A percentile compares a stretch with the other conserved stretches of the same genome.
These are phyloP conservation scores for Eucalyptus guilfoylei DNA, from an alignment of 345 rosid genomes.

Conservation along the genomic window DNA sequence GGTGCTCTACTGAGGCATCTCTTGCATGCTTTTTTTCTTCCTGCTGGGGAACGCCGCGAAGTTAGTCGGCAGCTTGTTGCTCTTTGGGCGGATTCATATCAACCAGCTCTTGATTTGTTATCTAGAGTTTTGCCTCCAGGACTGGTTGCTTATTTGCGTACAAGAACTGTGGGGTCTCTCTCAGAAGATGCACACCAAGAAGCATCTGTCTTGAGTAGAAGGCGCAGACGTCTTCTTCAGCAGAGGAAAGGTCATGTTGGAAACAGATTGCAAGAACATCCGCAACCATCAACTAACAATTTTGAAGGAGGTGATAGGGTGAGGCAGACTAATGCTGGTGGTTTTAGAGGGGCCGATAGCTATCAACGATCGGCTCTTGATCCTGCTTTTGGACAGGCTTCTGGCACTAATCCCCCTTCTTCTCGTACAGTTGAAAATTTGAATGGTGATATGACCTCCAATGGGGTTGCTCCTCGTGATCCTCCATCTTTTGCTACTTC, in stretches of 20 bases:
- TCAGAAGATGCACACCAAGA: conserved; percentile 57
- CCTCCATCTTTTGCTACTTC: conserved; percentile 21
- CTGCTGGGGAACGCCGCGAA: conserved; percentile 90
- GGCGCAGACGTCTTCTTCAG: conserved; percentile 77
- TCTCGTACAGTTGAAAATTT: conserved; percentile 36
- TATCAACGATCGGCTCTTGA: conserved; percentile 33
- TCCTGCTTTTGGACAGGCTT: conserved; percentile 33
- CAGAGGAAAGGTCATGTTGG: conserved; percentile 71
- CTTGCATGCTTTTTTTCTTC: conserved; percentile 77
- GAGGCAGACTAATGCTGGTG: conserved; percentile 27
- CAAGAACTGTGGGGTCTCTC: conserved; percentile 57
- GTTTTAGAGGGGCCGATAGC: conserved; percentile 33
- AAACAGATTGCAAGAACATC: conserved; percentile 60
- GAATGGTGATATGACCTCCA: conserved; percentile 17
- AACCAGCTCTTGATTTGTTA: conserved; percentile 79
- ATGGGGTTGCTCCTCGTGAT: conserved; percentile 43
- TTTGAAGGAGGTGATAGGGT: conserved; percentile 44
- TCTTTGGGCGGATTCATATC: conserved; percentile 99
- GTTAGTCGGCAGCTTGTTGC: conserved; percentile 99
- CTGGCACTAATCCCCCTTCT: conserved; percentile 9
- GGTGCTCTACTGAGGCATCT: conserved; percentile 98
- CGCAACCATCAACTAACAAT: conserved; percentile 29
- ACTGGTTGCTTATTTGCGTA: conserved; percentile 96
- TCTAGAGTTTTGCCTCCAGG: conserved; percentile 98
- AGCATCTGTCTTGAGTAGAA: conserved; percentile 57